Percentiles rank a stretch among this genome's conserved stretches.
Conservation (phyloP, 2,329 filamentous ascomycete genomes). For the Peltaster fructicola region DNA sequence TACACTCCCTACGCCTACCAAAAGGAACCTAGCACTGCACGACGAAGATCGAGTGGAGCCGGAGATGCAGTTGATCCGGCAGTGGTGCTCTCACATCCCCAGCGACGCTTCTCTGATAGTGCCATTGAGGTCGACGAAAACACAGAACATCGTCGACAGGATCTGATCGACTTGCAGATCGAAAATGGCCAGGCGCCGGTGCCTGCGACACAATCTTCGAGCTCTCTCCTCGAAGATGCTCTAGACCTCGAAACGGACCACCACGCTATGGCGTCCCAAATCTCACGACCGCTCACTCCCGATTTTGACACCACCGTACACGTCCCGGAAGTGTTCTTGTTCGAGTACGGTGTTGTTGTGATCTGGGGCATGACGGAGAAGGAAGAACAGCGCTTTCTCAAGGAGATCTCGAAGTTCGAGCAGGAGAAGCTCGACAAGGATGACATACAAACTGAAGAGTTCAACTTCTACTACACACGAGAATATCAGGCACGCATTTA, state of each 20-base stretch:
- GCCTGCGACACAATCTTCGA: slow-evolving; percentile 3
- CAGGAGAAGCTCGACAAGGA: slow-evolving; percentile 73
- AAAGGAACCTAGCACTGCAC: slow-evolving; percentile 19
- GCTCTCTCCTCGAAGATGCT: slow-evolving; percentile 2
- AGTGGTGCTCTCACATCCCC: slow-evolving; percentile 20
- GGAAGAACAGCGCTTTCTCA: slow-evolving; percentile 79
- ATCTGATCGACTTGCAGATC: slow-evolving; percentile 18
- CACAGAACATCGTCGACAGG: slow-evolving; percentile 17
- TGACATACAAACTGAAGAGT: slow-evolving; percentile 87
- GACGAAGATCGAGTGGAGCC: slow-evolving; percentile 7
- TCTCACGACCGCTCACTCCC: slow-evolving; percentile 25
- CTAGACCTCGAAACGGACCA: no score
- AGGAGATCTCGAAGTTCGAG: slow-evolving; percentile 89
- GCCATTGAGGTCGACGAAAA: slow-evolving; percentile 48
- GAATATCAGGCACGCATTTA: slow-evolving; percentile 98
- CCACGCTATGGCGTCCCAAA: no score
- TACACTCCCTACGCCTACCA: slow-evolving; percentile 83
- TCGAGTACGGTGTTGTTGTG: slow-evolving; percentile 93
- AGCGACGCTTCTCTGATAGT: slow-evolving; percentile 57
- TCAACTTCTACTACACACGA: slow-evolving; percentile 98
- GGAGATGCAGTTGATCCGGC: slow-evolving; percentile 7
- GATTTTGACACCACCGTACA: slow-evolving; percentile 81
- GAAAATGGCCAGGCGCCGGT: slow-evolving; percentile 1
- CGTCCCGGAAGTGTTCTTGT: slow-evolving; percentile 86
- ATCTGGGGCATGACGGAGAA: slow-evolving; percentile 94